Evolutionary conservation across 2,329 filamentous ascomycete genomes (phyloP).

Genomic region (Tolypocladium nubicola): DNA sequence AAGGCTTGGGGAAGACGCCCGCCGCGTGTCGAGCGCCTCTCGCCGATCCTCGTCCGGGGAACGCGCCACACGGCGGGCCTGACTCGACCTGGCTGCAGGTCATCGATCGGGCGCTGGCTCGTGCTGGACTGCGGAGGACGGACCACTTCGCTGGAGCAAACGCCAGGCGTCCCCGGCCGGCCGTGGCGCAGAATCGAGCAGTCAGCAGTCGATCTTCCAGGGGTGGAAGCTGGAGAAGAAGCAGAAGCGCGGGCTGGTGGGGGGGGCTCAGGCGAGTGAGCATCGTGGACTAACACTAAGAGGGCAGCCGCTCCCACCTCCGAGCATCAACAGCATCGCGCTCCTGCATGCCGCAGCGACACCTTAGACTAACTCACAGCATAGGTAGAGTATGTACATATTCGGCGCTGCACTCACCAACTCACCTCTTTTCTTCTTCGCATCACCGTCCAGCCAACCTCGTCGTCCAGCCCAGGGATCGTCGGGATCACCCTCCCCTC

Average conservation of each 20-base stretch:
- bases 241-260: background rate
- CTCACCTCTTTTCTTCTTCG: background rate
- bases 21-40: background rate
- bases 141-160: background rate
- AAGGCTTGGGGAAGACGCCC: background rate
- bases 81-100: background rate
- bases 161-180: background rate
- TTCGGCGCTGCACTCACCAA: background rate
- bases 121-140: too few relatives aligned
- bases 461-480: background rate
- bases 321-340: too few relatives aligned
- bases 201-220: background rate
- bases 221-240: background rate
- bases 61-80: background rate
- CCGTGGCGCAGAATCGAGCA: background rate
- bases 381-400: too few relatives aligned
- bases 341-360: background rate
- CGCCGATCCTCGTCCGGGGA: background rate
- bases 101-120: background rate
- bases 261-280: background rate
- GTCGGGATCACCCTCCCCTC: background rate
- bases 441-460: background rate
- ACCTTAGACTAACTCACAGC: too few relatives aligned
- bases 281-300: background rate
- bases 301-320: background rate